Evolutionary conservation across 805 yeast species (phyloP).

Genomic region (Wickerhamomyces sydowiorum): DNA sequence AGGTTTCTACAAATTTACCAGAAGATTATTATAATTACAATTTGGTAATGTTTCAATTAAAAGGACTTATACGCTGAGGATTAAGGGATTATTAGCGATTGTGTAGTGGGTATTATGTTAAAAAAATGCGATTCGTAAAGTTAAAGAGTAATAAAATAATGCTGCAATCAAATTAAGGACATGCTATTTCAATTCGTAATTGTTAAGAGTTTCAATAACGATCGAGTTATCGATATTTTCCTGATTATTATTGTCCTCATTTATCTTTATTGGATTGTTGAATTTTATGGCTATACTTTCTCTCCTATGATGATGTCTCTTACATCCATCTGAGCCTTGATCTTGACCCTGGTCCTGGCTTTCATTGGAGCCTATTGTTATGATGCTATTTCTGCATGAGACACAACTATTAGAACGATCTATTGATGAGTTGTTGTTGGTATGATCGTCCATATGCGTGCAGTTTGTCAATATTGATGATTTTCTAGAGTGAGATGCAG

Average conservation of each 20-base stretch:
- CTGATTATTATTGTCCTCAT: background rate
- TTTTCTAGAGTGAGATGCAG: background rate
- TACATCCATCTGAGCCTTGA: conserved; percentile 4
- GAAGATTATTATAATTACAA: too few species aligned
- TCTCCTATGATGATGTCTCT: conserved; percentile 24
- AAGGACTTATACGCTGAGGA: too few species aligned
- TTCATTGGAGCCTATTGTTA: background rate
- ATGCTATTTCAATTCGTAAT: background rate
- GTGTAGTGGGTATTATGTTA: too few species aligned
- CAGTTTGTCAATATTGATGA: background rate
- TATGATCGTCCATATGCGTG: background rate
- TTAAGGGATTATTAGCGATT: too few species aligned
- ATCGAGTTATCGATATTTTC: background rate
- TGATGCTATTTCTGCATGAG: background rate
- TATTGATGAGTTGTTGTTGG: background rate
- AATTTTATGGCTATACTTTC: conserved; percentile 24
- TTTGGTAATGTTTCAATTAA: too few species aligned
- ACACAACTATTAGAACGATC: background rate
- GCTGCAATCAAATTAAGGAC: too few species aligned
- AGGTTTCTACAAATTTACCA: background rate
- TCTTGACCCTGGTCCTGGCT: background rate
- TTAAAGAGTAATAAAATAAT: too few species aligned
- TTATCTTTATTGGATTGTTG: conserved; percentile 8
- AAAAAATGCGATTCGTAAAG: too few species aligned
- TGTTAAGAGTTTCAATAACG: background rate